Percentiles rank a stretch among this genome's conserved stretches.
Conservation (phyloP, 805 yeast genomes). For the Candida sithepensis region DNA sequence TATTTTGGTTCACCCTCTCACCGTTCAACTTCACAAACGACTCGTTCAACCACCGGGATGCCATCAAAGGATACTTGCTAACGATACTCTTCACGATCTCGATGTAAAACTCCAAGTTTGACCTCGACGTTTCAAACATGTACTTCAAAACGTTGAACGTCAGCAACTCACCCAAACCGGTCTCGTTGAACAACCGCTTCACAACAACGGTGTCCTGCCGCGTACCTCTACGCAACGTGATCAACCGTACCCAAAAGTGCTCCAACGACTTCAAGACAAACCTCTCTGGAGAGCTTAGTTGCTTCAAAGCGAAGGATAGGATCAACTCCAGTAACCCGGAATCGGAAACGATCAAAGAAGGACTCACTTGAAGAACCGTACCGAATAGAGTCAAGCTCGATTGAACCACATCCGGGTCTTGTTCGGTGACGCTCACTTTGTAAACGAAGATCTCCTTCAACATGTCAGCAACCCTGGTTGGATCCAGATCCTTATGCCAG, state of each 20-base stretch:
- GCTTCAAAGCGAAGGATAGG: constrained; percentile 35
- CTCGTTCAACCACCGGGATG: constrained; percentile 45
- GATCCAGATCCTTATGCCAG: constrained; percentile 30
- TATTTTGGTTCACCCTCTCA: constrained; percentile 21
- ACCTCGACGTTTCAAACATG: constrained; percentile 50
- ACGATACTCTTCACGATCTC: constrained; percentile 43
- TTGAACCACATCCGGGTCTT: constrained; percentile 60
- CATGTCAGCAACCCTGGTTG: constrained; percentile 33
- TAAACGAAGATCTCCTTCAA: constrained; percentile 37
- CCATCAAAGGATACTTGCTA: constrained; percentile 34
- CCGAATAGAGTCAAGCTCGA: constrained; percentile 48
- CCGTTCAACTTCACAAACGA: constrained; percentile 28
- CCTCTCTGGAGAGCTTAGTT: constrained; percentile 47
- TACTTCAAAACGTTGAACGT: constrained; percentile 39
- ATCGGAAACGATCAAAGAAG: constrained; percentile 40
- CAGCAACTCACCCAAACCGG: constrained; percentile 28
- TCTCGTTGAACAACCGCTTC: constrained; percentile 23
- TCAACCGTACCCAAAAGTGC: constrained; percentile 51
- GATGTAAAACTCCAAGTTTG: constrained; percentile 56
- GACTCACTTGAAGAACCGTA: constrained; percentile 45
- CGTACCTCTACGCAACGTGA: constrained; percentile 42
- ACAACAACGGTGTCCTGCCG: constrained; percentile 35
- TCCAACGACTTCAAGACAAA: constrained; percentile 50
- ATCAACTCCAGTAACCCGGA: constrained; percentile 18
- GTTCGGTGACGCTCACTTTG: constrained; percentile 32